Evolutionary conservation across 2,329 filamentous ascomycete species (phyloP).

Genomic region (Allantophomopsis cytisporea): DNA sequence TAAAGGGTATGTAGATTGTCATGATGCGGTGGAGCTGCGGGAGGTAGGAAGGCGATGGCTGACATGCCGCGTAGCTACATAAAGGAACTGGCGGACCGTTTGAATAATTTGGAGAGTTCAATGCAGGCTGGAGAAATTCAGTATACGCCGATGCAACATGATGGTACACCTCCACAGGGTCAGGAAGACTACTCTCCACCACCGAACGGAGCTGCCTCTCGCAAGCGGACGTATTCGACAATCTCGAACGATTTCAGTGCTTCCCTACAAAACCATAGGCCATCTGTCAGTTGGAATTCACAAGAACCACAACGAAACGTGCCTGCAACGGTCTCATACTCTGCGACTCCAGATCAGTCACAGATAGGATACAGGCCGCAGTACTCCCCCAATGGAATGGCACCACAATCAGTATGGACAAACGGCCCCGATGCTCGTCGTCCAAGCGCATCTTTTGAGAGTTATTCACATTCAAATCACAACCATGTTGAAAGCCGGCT

Average conservation of each 20-base stretch:
- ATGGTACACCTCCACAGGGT: conserved; percentile 21
- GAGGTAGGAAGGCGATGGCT: conserved; percentile 6
- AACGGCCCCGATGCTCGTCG: conserved; percentile 14
- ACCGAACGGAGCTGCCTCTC: conserved; percentile 19
- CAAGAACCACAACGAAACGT: conserved; percentile 11
- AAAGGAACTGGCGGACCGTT: conserved; percentile 76
- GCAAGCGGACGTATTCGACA: conserved; percentile 33
- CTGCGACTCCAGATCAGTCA: conserved; percentile 5
- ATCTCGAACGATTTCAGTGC: conserved; percentile 29
- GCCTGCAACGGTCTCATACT: conserved; percentile 3
- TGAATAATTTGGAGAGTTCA: conserved; percentile 71
- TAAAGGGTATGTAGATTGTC: conserved; percentile 50
- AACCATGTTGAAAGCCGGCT: conserved; percentile 14
- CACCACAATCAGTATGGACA: conserved; percentile 15
- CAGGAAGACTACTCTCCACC: conserved; percentile 40
- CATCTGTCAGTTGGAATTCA: conserved; percentile 9
- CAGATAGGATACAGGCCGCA: conserved; percentile 12
- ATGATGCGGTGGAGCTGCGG: conserved; percentile 1
- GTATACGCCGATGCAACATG: conserved; percentile 26
- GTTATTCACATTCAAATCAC: conserved; percentile 10
- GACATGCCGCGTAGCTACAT: conserved; percentile 49
- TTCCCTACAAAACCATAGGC: conserved; percentile 21
- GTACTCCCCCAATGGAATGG: conserved; percentile 17
- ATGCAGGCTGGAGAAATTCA: conserved; percentile 41
- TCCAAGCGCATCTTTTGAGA: conserved; percentile 13